Evolutionary conservation across 257 asterid genomes (phyloP), one percentile per base, ranked within the genome.

Genomic region (Solanum gracilifrons): DNA sequence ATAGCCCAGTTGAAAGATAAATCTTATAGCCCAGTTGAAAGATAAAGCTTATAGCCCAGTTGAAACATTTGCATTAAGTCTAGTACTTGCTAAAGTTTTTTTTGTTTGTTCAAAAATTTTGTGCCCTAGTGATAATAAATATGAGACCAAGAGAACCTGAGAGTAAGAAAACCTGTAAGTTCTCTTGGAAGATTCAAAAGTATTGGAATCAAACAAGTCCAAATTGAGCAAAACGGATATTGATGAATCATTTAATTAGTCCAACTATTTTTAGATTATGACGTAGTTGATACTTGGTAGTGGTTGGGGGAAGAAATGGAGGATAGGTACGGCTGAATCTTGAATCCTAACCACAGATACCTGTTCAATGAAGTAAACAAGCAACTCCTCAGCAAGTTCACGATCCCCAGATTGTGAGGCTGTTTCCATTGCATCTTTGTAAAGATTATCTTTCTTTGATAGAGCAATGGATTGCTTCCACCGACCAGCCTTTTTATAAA

Each of bases 371-470:
- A 97, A 97, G 92, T 96, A 97, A 84, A 94, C 96, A 91, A 96
- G 99, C 94, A 97, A 92, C 92, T 97, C 99, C 95, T 97, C 99
- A 18, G 99, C 99, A 89, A 97, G 99, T 92, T 97, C 99, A 88
- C 99, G 99, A 71, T 97, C 99, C 23, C 99, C 99, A 77, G 99
- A 97, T 89, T 97, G 99, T 76, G 99, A 97, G 87, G 99, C 98
- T 27, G 99, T 97, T 92, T 96, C 99, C 99, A 97, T 97, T 73
- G 99, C 99, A 90, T 97, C 99, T 91, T 92, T 97, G 94, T 97
- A 97, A n/a, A 96, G 94, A 86, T 93, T 96, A 92, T 97, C 99
- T 92, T 97, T 97, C 98, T 97, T 97, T 55, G 99, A 97, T 90
- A 97, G 88, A 60, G 99, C 98, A 90, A 97, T 97, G 32, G 99